Evolutionary conservation across 192 early-diverging fungal genomes (phyloP), one percentile per base, ranked within the genome.

Genomic region (Kappamyces sp.): DNA sequence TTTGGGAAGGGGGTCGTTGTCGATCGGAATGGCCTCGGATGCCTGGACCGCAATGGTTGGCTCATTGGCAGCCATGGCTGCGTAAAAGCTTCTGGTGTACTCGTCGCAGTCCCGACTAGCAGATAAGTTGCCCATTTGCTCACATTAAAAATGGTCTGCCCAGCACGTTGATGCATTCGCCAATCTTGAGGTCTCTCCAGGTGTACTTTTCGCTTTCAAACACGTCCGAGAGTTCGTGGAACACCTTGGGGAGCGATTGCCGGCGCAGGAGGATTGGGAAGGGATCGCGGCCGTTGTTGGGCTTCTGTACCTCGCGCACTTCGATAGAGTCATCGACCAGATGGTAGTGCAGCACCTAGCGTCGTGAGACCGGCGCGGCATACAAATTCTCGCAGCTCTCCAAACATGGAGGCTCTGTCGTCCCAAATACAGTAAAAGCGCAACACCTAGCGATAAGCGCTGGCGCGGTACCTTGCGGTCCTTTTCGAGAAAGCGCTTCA

Each of bases 381-480:
- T 34, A 84, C 78, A 79, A 84, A 84, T 42, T 84, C 80, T 32
- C 80, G 55, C 33, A 83, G 34, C 58, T 84, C 83, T 14, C 75
- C 76, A 73, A 79, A 81, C 77, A 81, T 77, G 36, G 65, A 70
- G 40, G 67, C 67, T 22, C 76, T 47, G 50, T 84, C 82, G 55
- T 84, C 80, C 83, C 83, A 84, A 34, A 84, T 66, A 59, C 80
- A 83, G 42, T 76, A 84, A 67, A 83, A 84, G 7, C 83, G 48
- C 48, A 84, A 62, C 7, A 84, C 83, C 40, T 62, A 45, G 43
- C 43, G n/a, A 45, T 45, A 45, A 11, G 11, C 43, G n/a, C 11
- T 45, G 43, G 9, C 43, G 40, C 55, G n/a, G n/a, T n/a, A n/a
- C n/a, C 62, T 75, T 74, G 7, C 80, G 47, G 68, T 84, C 83